Evolutionary conservation across 2,329 filamentous ascomycete genomes (phyloP).

Genomic region (Alternaria consortialis): DNA sequence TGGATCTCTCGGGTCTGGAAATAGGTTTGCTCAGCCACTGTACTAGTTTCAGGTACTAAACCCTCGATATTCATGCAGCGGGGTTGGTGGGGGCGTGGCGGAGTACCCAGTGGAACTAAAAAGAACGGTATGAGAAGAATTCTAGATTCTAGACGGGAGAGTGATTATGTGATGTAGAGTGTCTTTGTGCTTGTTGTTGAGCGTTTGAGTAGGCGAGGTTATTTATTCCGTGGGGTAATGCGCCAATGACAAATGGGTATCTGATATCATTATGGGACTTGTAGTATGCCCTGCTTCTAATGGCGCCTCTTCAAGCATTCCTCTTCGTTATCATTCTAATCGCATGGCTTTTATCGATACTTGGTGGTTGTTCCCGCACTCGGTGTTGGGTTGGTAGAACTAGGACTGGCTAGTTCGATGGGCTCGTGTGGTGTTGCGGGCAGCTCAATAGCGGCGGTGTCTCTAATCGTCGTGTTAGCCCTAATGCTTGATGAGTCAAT

Average conservation of each 20-base stretch:
- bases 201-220: too few species aligned
- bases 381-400: background rate
- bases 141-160: background rate
- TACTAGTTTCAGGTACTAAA: background rate
- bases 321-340: background rate
- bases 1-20: background rate
- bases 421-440: background rate
- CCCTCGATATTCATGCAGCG: background rate
- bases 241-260: background rate
- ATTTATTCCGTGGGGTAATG: background rate
- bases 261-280: background rate
- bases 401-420: background rate
- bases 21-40: slow-evolving; percentile 3
- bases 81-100: background rate
- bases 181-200: background rate
- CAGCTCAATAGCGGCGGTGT: background rate
- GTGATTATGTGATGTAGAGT: background rate
- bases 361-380: background rate
- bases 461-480: background rate
- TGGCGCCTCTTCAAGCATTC: background rate
- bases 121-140: background rate
- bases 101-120: background rate
- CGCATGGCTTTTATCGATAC: background rate
- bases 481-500: background rate
- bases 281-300: background rate